phyloP scores from a whole-genome alignment of 257 asterid genomes.

The Solanum tarapatanum region DNA sequence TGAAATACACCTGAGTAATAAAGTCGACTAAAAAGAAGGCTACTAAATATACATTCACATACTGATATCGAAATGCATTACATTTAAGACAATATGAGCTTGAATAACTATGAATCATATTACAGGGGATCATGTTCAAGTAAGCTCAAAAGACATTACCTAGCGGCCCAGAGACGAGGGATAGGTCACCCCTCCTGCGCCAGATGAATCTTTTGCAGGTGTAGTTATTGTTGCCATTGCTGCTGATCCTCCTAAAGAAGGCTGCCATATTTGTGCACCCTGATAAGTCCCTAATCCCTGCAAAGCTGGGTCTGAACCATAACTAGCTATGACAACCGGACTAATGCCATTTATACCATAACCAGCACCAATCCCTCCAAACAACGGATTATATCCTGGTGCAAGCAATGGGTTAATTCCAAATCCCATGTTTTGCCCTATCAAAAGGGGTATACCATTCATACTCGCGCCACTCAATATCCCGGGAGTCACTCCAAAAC shows the following conservation, averaged over 20 bases:
- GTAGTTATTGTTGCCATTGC: constrained; percentile 17
- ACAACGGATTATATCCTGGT: constrained; percentile 19
- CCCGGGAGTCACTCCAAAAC: constrained; percentile 29
- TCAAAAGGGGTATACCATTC: constrained; percentile 22
- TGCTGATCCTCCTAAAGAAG: constrained; percentile 18
- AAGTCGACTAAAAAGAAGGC: neutral
- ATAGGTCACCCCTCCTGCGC: constrained; percentile 14
- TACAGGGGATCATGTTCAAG: neutral
- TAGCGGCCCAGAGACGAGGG: constrained; percentile 37
- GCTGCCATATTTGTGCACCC: constrained; percentile 27
- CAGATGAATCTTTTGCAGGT: constrained; percentile 21
- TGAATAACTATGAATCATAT: neutral
- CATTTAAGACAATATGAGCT: neutral
- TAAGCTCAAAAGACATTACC: constrained; percentile 13
- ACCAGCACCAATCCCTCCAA: constrained; percentile 28
- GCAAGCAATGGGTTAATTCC: constrained; percentile 32
- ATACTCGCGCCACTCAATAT: constrained; percentile 10
- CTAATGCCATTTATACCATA: constrained; percentile 35
- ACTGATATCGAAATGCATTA: neutral
- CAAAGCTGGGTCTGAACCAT: constrained; percentile 49
- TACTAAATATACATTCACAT: neutral
- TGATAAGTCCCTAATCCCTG: constrained; percentile 42
- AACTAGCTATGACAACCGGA: constrained; percentile 33
- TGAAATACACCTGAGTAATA: neutral
- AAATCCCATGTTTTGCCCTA: constrained; percentile 52